Base-by-base conservation (phyloP, 352 stramenopile species). In the Phytophthora aleatoria region DNA sequence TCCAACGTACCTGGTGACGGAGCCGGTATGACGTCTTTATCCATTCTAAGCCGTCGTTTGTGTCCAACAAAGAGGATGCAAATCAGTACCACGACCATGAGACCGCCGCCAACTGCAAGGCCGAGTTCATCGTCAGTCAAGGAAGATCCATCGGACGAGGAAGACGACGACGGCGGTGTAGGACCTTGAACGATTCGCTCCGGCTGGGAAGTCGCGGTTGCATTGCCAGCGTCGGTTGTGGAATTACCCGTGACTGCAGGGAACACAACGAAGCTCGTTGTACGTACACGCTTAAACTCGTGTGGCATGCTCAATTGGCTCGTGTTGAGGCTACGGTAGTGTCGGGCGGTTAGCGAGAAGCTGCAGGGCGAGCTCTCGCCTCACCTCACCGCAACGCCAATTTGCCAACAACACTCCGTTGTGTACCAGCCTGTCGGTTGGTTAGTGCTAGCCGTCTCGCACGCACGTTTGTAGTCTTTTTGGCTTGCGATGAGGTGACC, bases 321-420 rank as follows among this genome's bases (percentile, higher is more conserved):
- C 31, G 30, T 39, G 52, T 52, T 57, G 44, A 50, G 35, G 38
- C 51, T 42, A 20, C 10, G 1, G n/a, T 45, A 16, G 28, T 31
- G 28, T 50, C 16, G 54, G 33, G 33, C 44, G 33, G 27, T 56
- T 68, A 52, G 49, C 58, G 41, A 71, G 49, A 16, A 47, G 56
- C 35, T 35, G 55, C 16, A 35, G 49, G 39, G 50, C 13, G 43
- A 31, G 48, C 61, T 56, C 52, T 39, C 36, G 57, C 20, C 20
- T 20, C 20, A 33, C 51, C 38, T 63, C 65, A 73, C 65, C 65
- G 65, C 59, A 73, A 73, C 60, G 50, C 41, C 41, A 61, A 58
- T 44, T 61, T 33, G 61, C 56, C 55, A 65, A 57, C 52, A 52
- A 57, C 52, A 53, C 45, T 11, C 42, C 12, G 50, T 47, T 62